phyloP scores from a whole-genome alignment of 2,329 filamentous ascomycete species.

The Mycosphaerella sp. region DNA sequence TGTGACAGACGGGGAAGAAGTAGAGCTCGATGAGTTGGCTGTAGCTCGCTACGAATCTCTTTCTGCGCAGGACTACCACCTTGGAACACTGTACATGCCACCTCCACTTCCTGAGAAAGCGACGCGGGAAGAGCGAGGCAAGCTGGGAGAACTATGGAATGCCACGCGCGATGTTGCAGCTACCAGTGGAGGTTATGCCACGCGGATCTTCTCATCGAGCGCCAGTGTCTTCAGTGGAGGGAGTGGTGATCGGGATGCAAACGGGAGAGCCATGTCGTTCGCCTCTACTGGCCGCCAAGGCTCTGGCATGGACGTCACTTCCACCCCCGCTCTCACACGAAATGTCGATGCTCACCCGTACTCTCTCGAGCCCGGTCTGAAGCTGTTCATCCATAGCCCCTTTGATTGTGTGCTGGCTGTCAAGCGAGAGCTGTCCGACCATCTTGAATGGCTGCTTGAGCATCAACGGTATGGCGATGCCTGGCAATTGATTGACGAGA shows the following conservation, averaged over 20 bases:
- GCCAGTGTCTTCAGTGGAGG: slow-evolving; percentile 59
- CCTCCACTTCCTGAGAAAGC: slow-evolving; percentile 56
- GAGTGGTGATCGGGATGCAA: slow-evolving; percentile 35
- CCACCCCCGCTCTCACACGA: slow-evolving; percentile 24
- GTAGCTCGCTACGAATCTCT: slow-evolving; percentile 82
- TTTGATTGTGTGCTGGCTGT: slow-evolving; percentile 94
- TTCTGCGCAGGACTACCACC: slow-evolving; percentile 84
- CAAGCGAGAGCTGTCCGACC: slow-evolving; percentile 77
- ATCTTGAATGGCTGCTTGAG: slow-evolving; percentile 77
- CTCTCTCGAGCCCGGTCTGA: slow-evolving; percentile 52
- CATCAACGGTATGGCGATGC: slow-evolving; percentile 74
- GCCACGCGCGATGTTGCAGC: slow-evolving; percentile 38
- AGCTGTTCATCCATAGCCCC: slow-evolving; percentile 93
- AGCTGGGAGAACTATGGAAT: slow-evolving; percentile 85
- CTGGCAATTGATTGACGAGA: slow-evolving; percentile 82
- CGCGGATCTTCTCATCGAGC: slow-evolving; percentile 76
- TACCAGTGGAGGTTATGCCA: slow-evolving; percentile 66
- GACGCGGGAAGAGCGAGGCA: slow-evolving; percentile 55
- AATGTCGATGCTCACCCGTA: slow-evolving; percentile 41
- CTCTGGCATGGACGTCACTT: slow-evolving; percentile 29
- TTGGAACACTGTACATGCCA: slow-evolving; percentile 72
- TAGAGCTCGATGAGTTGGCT: slow-evolving; percentile 78
- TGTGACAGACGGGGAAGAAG: slow-evolving; percentile 70
- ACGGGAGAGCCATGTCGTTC: slow-evolving; percentile 27
- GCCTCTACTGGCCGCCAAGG: slow-evolving; percentile 33